Evolutionary conservation across 192 early-diverging fungal genomes (phyloP).

Genomic region (Oehlia diaphana): DNA sequence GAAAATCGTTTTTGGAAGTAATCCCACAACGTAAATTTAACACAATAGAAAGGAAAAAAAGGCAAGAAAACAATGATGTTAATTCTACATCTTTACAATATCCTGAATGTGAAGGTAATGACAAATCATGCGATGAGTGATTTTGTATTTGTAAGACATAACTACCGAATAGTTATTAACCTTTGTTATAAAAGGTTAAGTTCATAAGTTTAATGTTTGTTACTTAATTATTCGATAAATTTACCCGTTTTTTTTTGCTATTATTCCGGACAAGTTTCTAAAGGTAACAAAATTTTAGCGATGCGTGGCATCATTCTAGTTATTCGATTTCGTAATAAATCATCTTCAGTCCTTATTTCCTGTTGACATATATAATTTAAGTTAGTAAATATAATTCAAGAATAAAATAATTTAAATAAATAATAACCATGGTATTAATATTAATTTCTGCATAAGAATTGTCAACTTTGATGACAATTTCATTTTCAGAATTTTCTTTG

Average conservation of each 20-base stretch:
- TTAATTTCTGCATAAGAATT: slow-evolving; percentile 16
- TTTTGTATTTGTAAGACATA: too few relatives aligned
- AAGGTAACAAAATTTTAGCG: slow-evolving; percentile 3
- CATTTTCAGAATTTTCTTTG: slow-evolving; percentile 19
- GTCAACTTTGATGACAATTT: slow-evolving; percentile 20
- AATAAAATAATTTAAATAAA: background rate
- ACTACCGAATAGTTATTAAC: too few relatives aligned
- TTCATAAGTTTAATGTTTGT: too few relatives aligned
- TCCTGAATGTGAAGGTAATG: too few relatives aligned
- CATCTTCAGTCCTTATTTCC: slow-evolving; percentile 18
- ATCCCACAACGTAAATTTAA: slow-evolving; percentile 88
- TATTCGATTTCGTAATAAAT: slow-evolving; percentile 13
- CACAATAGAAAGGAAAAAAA: slow-evolving; percentile 1
- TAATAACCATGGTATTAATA: slow-evolving; percentile 17
- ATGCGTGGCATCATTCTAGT: background rate
- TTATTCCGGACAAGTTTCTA: slow-evolving; percentile 13
- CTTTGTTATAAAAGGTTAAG: too few relatives aligned
- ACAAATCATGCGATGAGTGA: too few relatives aligned
- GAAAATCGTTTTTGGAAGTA: slow-evolving; percentile 82
- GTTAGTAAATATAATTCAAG: background rate
- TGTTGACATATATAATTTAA: background rate
- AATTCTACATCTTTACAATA: background rate
- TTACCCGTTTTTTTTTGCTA: background rate
- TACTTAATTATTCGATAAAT: too few relatives aligned
- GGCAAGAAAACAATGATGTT: background rate